These are phyloP conservation scores for Sequoiadendron giganteum DNA, from an alignment of 75 land plant genomes.

Conservation along the genomic window DNA sequence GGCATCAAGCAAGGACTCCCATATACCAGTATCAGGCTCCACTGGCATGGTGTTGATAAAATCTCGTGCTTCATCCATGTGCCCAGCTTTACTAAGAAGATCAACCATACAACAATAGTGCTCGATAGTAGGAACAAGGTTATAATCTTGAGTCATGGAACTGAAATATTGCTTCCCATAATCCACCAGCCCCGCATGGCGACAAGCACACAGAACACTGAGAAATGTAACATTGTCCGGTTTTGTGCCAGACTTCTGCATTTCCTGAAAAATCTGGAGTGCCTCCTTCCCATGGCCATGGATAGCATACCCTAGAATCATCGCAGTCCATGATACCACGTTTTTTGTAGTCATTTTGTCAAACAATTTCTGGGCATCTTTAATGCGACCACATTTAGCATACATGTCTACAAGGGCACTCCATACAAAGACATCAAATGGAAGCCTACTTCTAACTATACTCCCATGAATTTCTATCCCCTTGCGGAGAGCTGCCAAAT, in stretches of 20 bases:
- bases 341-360: constrained; percentile 22
- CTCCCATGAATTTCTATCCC: constrained; percentile 34
- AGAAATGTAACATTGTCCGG: constrained; percentile 21
- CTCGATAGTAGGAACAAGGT: constrained; percentile 9
- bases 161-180: constrained; percentile 20
- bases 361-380: constrained; percentile 31
- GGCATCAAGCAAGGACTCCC: constrained; percentile 26
- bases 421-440: constrained; percentile 19
- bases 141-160: constrained; percentile 16
- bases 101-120: constrained; percentile 30
- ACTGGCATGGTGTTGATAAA: constrained; percentile 20
- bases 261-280: constrained; percentile 25
- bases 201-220: constrained; percentile 20
- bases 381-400: constrained; percentile 42
- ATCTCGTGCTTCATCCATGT: constrained; percentile 8
- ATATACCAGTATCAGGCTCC: constrained; percentile 10
- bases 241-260: constrained; percentile 11
- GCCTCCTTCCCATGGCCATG: constrained; percentile 30
- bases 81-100: constrained; percentile 19
- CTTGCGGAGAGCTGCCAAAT: constrained; percentile 16
- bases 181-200: constrained; percentile 23
- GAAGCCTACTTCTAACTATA: constrained; percentile 22
- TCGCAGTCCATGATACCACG: constrained; percentile 38
- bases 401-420: constrained; percentile 41
- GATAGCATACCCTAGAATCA: constrained; percentile 39